Base-by-base conservation (phyloP, 2,329 filamentous ascomycete genomes). In the Arthroderma sp. region DNA sequence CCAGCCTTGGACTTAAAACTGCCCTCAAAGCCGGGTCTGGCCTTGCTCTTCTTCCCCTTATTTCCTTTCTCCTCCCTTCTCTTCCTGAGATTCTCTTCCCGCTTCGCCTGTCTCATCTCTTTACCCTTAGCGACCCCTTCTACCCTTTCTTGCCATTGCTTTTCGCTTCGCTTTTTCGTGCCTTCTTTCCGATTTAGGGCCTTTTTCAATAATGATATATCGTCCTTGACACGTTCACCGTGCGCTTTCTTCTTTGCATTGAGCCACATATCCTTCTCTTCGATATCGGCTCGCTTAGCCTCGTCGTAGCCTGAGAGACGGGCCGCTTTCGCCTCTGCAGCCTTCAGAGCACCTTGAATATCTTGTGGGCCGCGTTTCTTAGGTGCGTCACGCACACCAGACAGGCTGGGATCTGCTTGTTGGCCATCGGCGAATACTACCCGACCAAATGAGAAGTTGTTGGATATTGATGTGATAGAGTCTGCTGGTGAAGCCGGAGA, bases 191-290 rank as follows among this genome's bases (percentile, higher is more conserved):
- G 80, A 74, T 95, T 95, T 53, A 96, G 71, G 0, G 88, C 84
- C 72, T 94, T 95, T 73, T 94, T 95, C 29, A 98, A 73, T 46
- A 94, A 67, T 38, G 76, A 78, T 50, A 86, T 85, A 61, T 94
- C 86, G 58, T 96, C 87, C 48, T 79, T 80, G 31, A 95, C 81
- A 60, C 85, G 84, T 59, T 94, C 88, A 40, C 91, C 91, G 61
- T 94, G 85, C 1, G 83, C 86, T 27, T 83, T 80, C 64, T 86
- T 85, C 64, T 89, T 83, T 2, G 91, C 91, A 40, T 84, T 89
- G 47, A 95, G 72, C 91, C 91, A 98, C 47, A 81, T 71, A 57
- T 98, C 89, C 70, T 96, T 96, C 64, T 95, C 85, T 49, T 87
- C 80, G 38, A 96, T 81, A 48, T 94, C 85, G 49, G 80, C 80